These are phyloP conservation scores for Elsinoe perseae DNA, from an alignment of 2,329 filamentous ascomycete genomes.

Conservation along the genomic window DNA sequence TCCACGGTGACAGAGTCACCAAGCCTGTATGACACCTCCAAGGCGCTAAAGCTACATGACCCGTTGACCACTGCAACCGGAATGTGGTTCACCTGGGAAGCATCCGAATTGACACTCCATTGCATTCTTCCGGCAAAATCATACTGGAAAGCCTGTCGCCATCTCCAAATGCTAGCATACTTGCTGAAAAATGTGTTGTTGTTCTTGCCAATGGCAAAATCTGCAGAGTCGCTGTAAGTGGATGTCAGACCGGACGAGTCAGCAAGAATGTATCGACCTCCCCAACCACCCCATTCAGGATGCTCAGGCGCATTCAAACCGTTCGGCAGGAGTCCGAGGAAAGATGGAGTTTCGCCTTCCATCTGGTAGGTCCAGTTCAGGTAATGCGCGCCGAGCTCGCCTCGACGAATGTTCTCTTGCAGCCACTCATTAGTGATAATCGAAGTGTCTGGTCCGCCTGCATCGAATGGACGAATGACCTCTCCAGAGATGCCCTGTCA, in stretches of 20 bases:
- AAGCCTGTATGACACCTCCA: conserved; percentile 37
- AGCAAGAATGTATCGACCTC: conserved; percentile 39
- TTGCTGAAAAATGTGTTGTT: conserved; percentile 34
- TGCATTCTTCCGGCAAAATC: conserved; percentile 44
- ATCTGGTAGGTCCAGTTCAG: conserved; percentile 44
- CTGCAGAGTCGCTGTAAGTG: conserved; percentile 34
- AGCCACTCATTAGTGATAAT: conserved; percentile 47
- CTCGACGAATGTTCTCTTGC: conserved; percentile 47
- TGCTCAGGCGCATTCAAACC: conserved; percentile 40
- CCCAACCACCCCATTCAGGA: conserved; percentile 45
- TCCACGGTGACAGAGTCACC: conserved; percentile 38
- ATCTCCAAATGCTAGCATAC: conserved; percentile 48
- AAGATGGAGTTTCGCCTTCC: conserved; percentile 48
- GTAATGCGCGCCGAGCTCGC: conserved; percentile 36
- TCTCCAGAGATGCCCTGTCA: conserved; percentile 52
- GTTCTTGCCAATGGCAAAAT: conserved; percentile 31
- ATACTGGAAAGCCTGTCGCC: conserved; percentile 45
- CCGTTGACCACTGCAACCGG: conserved; percentile 42
- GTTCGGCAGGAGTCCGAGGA: conserved; percentile 45
- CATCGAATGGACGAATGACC: conserved; percentile 39
- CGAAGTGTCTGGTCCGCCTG: conserved; percentile 42
- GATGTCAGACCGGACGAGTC: conserved; percentile 30
- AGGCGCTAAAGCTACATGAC: conserved; percentile 31
- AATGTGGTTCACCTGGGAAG: conserved; percentile 38
- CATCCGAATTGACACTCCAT: conserved; percentile 37